These are phyloP conservation scores for Penicillium steckii DNA, from an alignment of 495 filamentous ascomycete genomes.

Conservation along the genomic window DNA sequence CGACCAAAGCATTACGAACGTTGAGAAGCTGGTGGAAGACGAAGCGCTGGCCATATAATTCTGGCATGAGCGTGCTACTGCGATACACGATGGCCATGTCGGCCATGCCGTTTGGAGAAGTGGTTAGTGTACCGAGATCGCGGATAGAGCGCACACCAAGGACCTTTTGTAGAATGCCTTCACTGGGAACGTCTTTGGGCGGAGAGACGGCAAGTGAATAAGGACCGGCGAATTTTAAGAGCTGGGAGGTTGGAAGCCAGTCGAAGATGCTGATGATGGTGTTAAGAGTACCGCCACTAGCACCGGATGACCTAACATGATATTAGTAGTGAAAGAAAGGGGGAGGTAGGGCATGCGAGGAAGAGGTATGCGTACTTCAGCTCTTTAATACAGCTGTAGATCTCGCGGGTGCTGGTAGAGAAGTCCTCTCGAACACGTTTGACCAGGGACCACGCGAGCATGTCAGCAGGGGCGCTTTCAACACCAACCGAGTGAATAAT, in stretches of 20 bases:
- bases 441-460: constrained; percentile 70
- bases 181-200: constrained; percentile 32
- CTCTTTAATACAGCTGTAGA: constrained; percentile 61
- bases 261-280: constrained; percentile 66
- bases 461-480: constrained; percentile 82
- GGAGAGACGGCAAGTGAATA: constrained; percentile 65
- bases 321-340: background rate
- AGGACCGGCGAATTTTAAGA: constrained; percentile 55
- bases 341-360: background rate
- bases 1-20: constrained; percentile 58
- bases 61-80: constrained; percentile 70
- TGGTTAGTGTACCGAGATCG: constrained; percentile 66
- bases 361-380: constrained; percentile 50
- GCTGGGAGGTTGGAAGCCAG: constrained; percentile 54
- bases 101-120: constrained; percentile 53
- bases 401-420: constrained; percentile 52
- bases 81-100: constrained; percentile 72
- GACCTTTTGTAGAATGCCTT: constrained; percentile 40
- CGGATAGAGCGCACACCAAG: constrained; percentile 62
- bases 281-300: constrained; percentile 73
- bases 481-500: constrained; percentile 85
- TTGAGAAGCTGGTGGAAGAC: constrained; percentile 67
- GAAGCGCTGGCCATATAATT: constrained; percentile 72
- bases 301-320: constrained; percentile 37
- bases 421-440: constrained; percentile 61